Percentiles rank a stretch among this genome's conserved stretches.
phyloP scores from a whole-genome alignment of 768 basidiomycete genomes.

The Hysterangium stoloniferum region DNA sequence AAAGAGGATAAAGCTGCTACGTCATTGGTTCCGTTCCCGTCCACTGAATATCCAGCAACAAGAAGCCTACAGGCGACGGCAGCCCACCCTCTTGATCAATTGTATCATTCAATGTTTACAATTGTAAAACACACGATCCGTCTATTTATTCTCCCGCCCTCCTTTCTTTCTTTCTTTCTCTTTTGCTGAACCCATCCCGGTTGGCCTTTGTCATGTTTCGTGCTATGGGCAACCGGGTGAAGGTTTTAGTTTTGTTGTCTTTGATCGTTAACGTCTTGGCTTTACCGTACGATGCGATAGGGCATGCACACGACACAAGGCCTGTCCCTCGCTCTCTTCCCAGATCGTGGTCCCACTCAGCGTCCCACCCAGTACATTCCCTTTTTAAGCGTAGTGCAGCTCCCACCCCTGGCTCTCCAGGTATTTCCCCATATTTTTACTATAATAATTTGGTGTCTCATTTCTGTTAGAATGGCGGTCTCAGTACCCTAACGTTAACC shows the following conservation, averaged over 20 bases:
- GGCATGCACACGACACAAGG: neutral
- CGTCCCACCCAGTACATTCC: conserved; percentile 49
- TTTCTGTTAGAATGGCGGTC: conserved; percentile 55
- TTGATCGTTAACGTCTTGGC: neutral
- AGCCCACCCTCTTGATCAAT: too few relatives aligned
- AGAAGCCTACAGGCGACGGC: too few relatives aligned
- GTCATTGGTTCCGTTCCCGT: too few relatives aligned
- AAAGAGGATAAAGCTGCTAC: too few relatives aligned
- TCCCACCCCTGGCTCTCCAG: conserved; percentile 39
- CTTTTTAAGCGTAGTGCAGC: conserved; percentile 51
- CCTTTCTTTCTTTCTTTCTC: too few relatives aligned
- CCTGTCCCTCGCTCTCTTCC: conserved; percentile 16
- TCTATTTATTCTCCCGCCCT: too few relatives aligned
- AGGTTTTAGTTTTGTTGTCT: neutral
- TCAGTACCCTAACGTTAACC: conserved; percentile 42
- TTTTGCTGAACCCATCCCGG: too few relatives aligned
- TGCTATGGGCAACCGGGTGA: too few relatives aligned
- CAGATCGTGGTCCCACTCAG: conserved; percentile 51
- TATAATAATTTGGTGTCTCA: conserved; percentile 14
- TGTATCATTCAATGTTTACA: too few relatives aligned
- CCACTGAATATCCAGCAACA: too few relatives aligned
- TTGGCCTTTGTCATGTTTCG: too few relatives aligned
- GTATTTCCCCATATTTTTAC: conserved; percentile 27
- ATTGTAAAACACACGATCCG: too few relatives aligned
- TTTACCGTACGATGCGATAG: neutral